These are phyloP conservation scores for Rosa lucieae DNA, from an alignment of 306 rosid genomes.

Conservation along the genomic window DNA sequence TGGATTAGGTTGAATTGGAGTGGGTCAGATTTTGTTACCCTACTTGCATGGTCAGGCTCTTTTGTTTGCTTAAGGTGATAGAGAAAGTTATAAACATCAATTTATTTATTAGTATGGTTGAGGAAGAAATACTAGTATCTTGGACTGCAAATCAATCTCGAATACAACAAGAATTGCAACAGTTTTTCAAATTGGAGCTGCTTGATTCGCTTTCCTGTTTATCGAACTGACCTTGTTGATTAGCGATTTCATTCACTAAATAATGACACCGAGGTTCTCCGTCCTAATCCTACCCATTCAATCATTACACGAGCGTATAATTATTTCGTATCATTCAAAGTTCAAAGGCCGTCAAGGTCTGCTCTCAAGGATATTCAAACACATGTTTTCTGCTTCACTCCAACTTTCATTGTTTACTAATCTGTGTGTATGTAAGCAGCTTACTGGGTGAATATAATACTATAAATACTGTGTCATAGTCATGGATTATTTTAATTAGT, in stretches of 20 bases:
- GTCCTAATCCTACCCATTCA: too few relatives aligned
- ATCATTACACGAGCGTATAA: too few relatives aligned
- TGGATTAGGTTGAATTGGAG: constrained; percentile 8
- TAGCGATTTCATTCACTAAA: background rate
- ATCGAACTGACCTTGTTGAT: background rate
- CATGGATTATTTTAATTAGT: background rate
- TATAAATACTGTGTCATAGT: background rate
- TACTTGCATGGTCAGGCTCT: background rate
- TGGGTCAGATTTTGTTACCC: background rate
- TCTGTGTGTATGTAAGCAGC: background rate
- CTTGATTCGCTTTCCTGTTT: background rate
- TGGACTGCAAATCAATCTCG: background rate
- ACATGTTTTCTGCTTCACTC: background rate
- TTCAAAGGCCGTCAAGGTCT: background rate
- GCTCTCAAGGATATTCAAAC: background rate
- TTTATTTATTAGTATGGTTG: background rate
- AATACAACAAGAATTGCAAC: background rate
- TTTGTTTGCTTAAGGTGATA: background rate
- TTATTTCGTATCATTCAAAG: too few relatives aligned
- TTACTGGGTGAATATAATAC: background rate
- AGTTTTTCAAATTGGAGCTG: background rate
- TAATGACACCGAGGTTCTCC: background rate
- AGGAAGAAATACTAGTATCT: background rate
- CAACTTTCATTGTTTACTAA: background rate
- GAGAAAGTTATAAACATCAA: too few relatives aligned